These are phyloP conservation scores for Erythrophleum ivorense DNA, from an alignment of 331 rosid species.

Conservation along the genomic window DNA sequence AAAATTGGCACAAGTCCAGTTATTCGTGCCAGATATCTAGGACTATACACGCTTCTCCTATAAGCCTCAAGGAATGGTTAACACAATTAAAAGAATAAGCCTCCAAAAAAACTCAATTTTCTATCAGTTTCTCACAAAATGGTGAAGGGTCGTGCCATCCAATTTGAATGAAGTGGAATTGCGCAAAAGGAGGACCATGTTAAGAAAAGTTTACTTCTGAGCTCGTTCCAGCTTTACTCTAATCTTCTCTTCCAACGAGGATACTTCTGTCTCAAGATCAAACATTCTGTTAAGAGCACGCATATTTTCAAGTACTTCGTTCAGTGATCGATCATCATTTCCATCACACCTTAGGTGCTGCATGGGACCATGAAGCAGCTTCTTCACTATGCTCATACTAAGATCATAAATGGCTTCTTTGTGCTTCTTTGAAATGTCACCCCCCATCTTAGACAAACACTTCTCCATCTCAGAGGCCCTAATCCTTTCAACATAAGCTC, in stretches of 20 bases:
- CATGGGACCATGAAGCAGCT: slow-evolving; percentile 92
- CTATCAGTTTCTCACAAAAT: slow-evolving; percentile 40
- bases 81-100: slow-evolving; percentile 44
- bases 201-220: slow-evolving; percentile 45
- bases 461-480: slow-evolving; percentile 81
- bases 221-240: slow-evolving; percentile 63
- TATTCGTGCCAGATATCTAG: slow-evolving; percentile 25
- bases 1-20: not conserved
- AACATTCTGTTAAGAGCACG: slow-evolving; percentile 90
- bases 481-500: slow-evolving; percentile 82
- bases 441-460: slow-evolving; percentile 81
- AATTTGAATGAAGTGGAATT: slow-evolving; percentile 4
- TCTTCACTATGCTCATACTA: slow-evolving; percentile 77
- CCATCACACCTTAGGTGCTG: slow-evolving; percentile 85
- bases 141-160: slow-evolving; percentile 19
- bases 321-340: slow-evolving; percentile 52
- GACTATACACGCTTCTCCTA: slow-evolving; percentile 9
- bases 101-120: slow-evolving; percentile 25
- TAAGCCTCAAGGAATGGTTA: slow-evolving; percentile 22
- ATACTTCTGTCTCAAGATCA: slow-evolving; percentile 78
- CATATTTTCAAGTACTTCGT: slow-evolving; percentile 85
- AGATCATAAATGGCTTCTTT: slow-evolving; percentile 77
- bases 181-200: slow-evolving; percentile 32
- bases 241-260: slow-evolving; percentile 79
- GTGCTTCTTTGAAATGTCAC: slow-evolving; percentile 65